Evolutionary conservation across 2,329 filamentous ascomycete species (phyloP).

Genomic region (Apiospora malaysiana): DNA sequence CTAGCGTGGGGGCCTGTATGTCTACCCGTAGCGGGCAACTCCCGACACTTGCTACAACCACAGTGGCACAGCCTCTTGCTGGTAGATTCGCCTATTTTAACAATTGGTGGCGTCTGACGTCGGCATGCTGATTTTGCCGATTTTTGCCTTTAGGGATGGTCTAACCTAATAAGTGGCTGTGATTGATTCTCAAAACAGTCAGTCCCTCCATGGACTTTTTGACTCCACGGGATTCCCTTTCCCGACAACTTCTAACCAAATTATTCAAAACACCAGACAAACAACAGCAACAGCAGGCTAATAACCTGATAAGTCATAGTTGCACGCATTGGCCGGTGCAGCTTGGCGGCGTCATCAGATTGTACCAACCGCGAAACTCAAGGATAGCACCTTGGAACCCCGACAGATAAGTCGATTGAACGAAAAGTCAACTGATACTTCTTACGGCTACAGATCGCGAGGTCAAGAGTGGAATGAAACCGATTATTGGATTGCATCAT

Average conservation of each 20-base stretch:
- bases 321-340: too few relatives aligned
- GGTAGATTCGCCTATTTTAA: not conserved
- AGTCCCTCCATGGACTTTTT: not conserved
- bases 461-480: too few relatives aligned
- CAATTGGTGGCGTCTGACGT: not conserved
- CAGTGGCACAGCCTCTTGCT: too few relatives aligned
- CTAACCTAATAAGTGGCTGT: not conserved
- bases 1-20: not conserved
- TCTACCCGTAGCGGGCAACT: not conserved
- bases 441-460: not conserved
- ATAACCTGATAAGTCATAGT: too few relatives aligned
- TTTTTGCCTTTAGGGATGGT: not conserved
- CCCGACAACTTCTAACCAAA: not conserved
- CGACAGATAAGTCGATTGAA: too few relatives aligned
- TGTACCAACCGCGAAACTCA: too few relatives aligned
- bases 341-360: too few relatives aligned
- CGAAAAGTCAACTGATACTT: too few relatives aligned
- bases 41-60: too few relatives aligned
- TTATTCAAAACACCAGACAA: not conserved
- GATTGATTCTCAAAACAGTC: not conserved
- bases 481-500: not conserved
- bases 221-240: not conserved
- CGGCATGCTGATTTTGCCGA: too few relatives aligned
- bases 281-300: not conserved
- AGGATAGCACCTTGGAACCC: too few relatives aligned